Percentiles rank a stretch among this genome's conserved stretches.
These are phyloP conservation scores for Debaryomycetaceae sp. DNA, from an alignment of 1,139 yeast genomes.

Conservation along the genomic window DNA sequence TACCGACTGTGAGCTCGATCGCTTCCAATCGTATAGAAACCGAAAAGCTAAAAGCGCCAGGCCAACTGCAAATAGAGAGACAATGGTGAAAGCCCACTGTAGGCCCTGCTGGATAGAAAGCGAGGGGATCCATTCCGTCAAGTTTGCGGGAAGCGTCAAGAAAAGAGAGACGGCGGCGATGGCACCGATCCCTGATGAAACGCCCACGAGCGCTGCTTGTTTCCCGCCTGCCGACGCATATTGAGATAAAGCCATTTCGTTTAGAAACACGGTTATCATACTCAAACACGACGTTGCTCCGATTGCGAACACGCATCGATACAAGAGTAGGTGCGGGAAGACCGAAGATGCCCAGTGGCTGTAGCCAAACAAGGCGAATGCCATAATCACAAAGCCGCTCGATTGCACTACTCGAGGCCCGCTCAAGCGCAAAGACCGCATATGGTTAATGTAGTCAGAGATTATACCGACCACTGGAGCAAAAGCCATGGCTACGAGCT, in stretches of 20 bases:
- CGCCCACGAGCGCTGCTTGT: conserved; percentile 50
- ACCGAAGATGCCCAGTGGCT: conserved; percentile 20
- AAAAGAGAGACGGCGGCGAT: conserved; percentile 42
- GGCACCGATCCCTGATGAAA: conserved; percentile 61
- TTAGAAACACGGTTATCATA: conserved; percentile 38
- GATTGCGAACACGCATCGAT: conserved; percentile 46
- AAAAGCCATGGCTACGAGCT: conserved; percentile 39
- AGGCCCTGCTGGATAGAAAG: conserved; percentile 29
- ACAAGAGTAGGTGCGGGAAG: conserved; percentile 38
- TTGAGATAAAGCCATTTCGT: conserved; percentile 42
- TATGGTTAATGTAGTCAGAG: conserved; percentile 37
- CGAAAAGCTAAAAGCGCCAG: conserved; percentile 26
- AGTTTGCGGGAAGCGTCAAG: conserved; percentile 36
- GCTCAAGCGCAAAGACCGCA: conserved; percentile 8
- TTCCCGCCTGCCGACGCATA: conserved; percentile 36
- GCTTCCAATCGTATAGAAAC: conserved; percentile 33
- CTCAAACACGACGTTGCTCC: conserved; percentile 47
- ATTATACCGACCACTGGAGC: conserved; percentile 58
- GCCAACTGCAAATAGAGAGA: conserved; percentile 32
- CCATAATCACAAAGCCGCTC: conserved; percentile 36
- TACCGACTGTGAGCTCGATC: conserved; percentile 2
- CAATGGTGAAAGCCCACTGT: conserved; percentile 35
- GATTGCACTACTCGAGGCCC: conserved; percentile 48
- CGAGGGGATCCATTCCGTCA: conserved; percentile 19
- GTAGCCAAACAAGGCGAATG: conserved; percentile 38